Evolutionary conservation across 371 early-diverging fungal genomes (phyloP).

Genomic region (Nematocida major): DNA sequence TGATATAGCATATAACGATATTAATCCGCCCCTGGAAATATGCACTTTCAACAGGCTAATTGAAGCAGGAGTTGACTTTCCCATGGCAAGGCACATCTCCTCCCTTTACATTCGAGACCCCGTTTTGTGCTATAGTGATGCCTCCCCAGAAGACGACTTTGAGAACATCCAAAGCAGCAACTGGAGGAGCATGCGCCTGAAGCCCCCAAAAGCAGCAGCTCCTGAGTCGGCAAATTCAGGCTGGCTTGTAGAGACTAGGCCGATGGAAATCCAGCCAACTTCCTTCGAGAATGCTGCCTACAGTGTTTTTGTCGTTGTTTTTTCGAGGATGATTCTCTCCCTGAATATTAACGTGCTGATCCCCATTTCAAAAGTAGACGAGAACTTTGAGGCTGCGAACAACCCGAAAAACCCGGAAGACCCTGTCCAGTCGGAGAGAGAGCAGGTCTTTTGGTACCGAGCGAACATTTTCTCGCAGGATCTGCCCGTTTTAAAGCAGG

Average conservation of each 20-base stretch:
- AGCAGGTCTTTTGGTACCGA: conserved; percentile 50
- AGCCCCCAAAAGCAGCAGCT: conserved; percentile 73
- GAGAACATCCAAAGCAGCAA: conserved; percentile 93
- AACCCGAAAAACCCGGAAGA: not conserved
- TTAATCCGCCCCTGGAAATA: conserved; percentile 73
- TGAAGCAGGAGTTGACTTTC: conserved; percentile 73
- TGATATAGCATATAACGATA: conserved; percentile 77
- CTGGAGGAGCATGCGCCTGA: conserved; percentile 97
- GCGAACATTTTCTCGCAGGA: conserved; percentile 48
- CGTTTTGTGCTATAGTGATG: conserved; percentile 80
- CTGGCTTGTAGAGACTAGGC: conserved; percentile 94
- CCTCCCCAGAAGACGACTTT: conserved; percentile 66
- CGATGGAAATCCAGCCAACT: conserved; percentile 91
- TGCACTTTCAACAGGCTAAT: conserved; percentile 71
- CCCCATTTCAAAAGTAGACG: conserved; percentile 76
- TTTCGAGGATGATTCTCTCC: conserved; percentile 78
- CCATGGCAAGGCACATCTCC: conserved; percentile 80
- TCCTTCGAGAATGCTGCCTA: conserved; percentile 95
- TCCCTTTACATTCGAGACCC: conserved; percentile 96
- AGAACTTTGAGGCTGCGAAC: conserved; percentile 82
- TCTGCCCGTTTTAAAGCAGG: conserved; percentile 69
- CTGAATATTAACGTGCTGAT: conserved; percentile 86
- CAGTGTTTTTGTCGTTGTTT: conserved; percentile 78
- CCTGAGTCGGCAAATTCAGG: conserved; percentile 70
- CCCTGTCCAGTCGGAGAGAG: not conserved